These are phyloP conservation scores for Usnea hakonensis DNA, from an alignment of 495 filamentous ascomycete species.

Conservation along the genomic window DNA sequence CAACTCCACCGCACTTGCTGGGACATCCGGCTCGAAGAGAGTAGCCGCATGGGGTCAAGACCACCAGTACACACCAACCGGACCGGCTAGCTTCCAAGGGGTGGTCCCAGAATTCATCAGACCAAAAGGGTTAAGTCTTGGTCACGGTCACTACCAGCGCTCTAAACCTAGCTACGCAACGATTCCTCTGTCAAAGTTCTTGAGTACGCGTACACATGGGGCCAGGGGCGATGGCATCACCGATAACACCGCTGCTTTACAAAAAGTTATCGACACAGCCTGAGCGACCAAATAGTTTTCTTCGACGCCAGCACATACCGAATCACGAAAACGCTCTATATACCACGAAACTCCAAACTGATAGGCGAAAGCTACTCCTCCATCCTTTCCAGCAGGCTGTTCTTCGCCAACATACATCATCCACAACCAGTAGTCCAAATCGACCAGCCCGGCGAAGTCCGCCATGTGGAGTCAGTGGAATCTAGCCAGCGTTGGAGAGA, in stretches of 20 bases:
- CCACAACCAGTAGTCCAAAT: conserved; percentile 59
- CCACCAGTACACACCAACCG: conserved; percentile 40
- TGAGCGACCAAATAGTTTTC: conserved; percentile 41
- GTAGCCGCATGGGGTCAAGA: conserved; percentile 51
- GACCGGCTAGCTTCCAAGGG: conserved; percentile 36
- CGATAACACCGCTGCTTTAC: conserved; percentile 54
- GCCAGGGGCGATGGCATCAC: conserved; percentile 63
- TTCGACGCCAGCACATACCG: conserved; percentile 44
- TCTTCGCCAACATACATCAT: conserved; percentile 52
- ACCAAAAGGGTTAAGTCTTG: conserved; percentile 34
- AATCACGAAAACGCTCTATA: conserved; percentile 39
- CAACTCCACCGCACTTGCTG: conserved; percentile 47
- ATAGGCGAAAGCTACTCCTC: conserved; percentile 53
- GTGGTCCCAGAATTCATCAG: conserved; percentile 30
- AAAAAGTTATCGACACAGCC: conserved; percentile 38
- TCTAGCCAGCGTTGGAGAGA: conserved; percentile 39
- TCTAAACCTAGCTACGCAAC: conserved; percentile 61
- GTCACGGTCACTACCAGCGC: conserved; percentile 49
- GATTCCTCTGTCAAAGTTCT: conserved; percentile 44
- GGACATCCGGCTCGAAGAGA: conserved; percentile 45
- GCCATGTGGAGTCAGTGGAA: conserved; percentile 63
- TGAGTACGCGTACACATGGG: conserved; percentile 49
- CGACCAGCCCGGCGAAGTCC: conserved; percentile 45
- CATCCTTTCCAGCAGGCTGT: conserved; percentile 55
- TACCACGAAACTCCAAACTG: conserved; percentile 39